These are phyloP conservation scores for Sideroxylon spinosum DNA, from an alignment of 179 eudicot genomes.

Conservation along the genomic window DNA sequence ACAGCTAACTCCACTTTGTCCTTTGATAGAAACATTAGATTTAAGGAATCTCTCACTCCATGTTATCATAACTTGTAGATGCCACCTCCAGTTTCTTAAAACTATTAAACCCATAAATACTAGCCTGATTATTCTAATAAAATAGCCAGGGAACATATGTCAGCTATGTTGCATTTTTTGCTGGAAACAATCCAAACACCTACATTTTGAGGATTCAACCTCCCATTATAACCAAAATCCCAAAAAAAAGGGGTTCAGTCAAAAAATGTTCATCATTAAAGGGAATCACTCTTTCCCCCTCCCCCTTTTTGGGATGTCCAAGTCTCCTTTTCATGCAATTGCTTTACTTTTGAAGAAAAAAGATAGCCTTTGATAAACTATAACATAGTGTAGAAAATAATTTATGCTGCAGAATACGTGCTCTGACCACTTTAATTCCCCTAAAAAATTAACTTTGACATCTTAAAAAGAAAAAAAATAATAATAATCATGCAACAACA, in stretches of 20 bases:
- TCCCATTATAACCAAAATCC: not conserved
- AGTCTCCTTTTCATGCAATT: not conserved
- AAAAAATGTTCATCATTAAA: not conserved
- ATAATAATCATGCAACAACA: not conserved
- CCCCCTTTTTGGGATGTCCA: too few relatives aligned
- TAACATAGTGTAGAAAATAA: not conserved
- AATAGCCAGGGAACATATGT: not conserved
- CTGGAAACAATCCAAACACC: not conserved
- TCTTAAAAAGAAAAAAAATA: not conserved
- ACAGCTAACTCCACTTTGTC: not conserved
- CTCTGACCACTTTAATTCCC: not conserved
- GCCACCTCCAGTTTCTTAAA: not conserved
- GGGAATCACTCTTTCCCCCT: too few relatives aligned
- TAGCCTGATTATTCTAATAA: too few relatives aligned
- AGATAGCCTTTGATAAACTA: not conserved
- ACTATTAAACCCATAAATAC: not conserved
- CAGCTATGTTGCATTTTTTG: not conserved
- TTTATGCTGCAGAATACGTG: not conserved
- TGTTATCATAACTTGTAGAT: not conserved
- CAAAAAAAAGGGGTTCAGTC: not conserved
- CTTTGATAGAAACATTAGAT: not conserved
- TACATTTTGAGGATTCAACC: not conserved
- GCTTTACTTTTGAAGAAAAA: too few relatives aligned
- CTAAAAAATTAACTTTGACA: not conserved
- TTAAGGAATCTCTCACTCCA: not conserved